Conservation (phyloP, 257 asterid genomes). For the Gentiana straminea region DNA sequence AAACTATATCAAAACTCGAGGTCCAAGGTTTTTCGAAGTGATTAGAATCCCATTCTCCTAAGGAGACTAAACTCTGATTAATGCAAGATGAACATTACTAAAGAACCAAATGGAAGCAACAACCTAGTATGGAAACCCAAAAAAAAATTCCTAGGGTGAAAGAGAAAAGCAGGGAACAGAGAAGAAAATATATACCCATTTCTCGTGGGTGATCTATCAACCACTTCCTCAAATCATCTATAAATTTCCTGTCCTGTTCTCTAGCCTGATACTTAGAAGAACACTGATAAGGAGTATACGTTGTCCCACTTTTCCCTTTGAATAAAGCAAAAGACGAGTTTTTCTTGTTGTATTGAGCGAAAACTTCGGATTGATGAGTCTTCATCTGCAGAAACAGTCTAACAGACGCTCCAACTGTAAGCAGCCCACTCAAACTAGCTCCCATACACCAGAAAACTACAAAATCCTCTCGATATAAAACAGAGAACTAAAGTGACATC, state of each 20-base stretch:
- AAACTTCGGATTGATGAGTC: constrained; percentile 33
- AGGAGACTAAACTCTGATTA: too few relatives aligned
- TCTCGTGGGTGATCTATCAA: constrained; percentile 23
- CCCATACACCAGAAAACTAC: too few relatives aligned
- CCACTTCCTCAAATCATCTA: constrained; percentile 44
- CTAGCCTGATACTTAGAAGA: constrained; percentile 43
- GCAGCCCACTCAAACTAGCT: background rate
- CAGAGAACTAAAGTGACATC: background rate
- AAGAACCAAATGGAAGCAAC: too few relatives aligned
- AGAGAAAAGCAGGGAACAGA: background rate
- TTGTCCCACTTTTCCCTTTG: constrained; percentile 30
- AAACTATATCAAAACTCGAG: too few relatives aligned
- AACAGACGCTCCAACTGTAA: background rate
- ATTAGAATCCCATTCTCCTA: too few relatives aligned
- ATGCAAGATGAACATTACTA: too few relatives aligned
- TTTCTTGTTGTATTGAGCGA: constrained; percentile 55
- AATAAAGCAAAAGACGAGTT: constrained; percentile 67
- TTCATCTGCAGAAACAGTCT: constrained; percentile 48
- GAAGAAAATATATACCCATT: constrained; percentile 17
- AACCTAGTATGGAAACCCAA: too few relatives aligned
- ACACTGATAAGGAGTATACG: constrained; percentile 45
- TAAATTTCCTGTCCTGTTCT: constrained; percentile 37
- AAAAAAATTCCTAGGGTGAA: too few relatives aligned
- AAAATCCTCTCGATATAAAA: too few relatives aligned
- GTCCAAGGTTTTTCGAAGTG: too few relatives aligned